phyloP scores from a whole-genome alignment of 2,329 filamentous ascomycete species.

The Trichothecium sympodiale region DNA sequence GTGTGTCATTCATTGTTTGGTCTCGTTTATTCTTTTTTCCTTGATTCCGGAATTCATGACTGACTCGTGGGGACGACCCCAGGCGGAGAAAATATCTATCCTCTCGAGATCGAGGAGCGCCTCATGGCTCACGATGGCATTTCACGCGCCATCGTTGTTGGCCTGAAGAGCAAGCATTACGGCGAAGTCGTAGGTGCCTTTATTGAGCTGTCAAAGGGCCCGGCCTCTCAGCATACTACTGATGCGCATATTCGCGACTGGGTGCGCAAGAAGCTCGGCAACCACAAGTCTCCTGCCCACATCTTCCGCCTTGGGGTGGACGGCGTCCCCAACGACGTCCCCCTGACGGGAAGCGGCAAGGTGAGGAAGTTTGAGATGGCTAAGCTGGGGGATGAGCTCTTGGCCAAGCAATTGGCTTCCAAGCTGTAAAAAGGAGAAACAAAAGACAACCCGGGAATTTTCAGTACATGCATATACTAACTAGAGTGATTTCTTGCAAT shows the following conservation, averaged over 20 bases:
- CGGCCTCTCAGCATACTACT: slow-evolving; percentile 30
- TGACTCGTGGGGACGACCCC: too few species aligned
- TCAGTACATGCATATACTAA: background rate
- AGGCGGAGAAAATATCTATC: slow-evolving; percentile 65
- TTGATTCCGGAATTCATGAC: too few species aligned
- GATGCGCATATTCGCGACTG: slow-evolving; percentile 49
- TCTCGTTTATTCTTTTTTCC: too few species aligned
- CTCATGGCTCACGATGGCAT: slow-evolving; percentile 54
- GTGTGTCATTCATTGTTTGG: slow-evolving; percentile 7
- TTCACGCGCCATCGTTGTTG: slow-evolving; percentile 56
- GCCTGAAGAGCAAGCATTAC: slow-evolving; percentile 58
- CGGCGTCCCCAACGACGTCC: slow-evolving; percentile 42
- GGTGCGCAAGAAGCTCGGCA: slow-evolving; percentile 49
- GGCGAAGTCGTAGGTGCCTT: slow-evolving; percentile 65
- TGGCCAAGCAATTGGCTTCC: slow-evolving; percentile 34
- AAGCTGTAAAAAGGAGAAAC: slow-evolving; percentile 26
- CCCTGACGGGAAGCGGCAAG: slow-evolving; percentile 63
- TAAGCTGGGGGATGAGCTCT: slow-evolving; percentile 40
- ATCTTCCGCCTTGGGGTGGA: slow-evolving; percentile 66
- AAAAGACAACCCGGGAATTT: background rate
- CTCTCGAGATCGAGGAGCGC: slow-evolving; percentile 64
- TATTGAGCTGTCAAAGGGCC: slow-evolving; percentile 28
- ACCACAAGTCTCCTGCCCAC: slow-evolving; percentile 59
- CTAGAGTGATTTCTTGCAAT: too few species aligned
- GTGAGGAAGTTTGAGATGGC: slow-evolving; percentile 58